phyloP scores from a whole-genome alignment of 2,329 filamentous ascomycete genomes.

The Cryphonectria radicalis region DNA sequence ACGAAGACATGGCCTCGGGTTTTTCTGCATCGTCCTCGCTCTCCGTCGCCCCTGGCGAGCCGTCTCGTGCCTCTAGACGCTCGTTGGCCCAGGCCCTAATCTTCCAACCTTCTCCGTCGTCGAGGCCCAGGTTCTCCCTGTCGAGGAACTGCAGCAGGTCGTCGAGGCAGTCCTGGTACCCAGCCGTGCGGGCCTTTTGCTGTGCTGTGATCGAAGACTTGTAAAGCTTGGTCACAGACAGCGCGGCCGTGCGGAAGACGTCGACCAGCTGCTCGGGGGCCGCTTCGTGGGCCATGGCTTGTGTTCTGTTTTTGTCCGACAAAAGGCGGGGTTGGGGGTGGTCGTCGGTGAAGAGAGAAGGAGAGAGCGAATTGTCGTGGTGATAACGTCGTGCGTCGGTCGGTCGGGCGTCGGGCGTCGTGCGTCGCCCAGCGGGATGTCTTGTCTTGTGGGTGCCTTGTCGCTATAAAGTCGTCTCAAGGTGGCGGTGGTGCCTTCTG shows the following conservation, averaged over 20 bases:
- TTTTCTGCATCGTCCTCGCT: constrained; percentile 68
- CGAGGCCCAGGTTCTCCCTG: constrained; percentile 75
- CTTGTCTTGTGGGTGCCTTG: constrained; percentile 2
- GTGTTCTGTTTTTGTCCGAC: constrained; percentile 32
- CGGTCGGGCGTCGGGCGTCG: background rate
- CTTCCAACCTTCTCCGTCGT: constrained; percentile 75
- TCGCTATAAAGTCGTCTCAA: background rate
- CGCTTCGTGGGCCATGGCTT: constrained; percentile 47
- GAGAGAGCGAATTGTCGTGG: background rate
- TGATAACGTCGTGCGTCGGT: background rate
- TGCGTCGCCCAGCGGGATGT: constrained; percentile 7
- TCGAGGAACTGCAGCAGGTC: constrained; percentile 88
- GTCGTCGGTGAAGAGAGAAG: background rate
- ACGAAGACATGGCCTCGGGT: constrained; percentile 60
- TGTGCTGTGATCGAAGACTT: constrained; percentile 85
- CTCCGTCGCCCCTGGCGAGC: constrained; percentile 45
- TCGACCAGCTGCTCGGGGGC: constrained; percentile 72
- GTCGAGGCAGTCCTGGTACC: constrained; percentile 93
- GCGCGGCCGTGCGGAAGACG: constrained; percentile 87
- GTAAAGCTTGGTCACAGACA: constrained; percentile 95
- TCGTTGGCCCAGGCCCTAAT: constrained; percentile 70
- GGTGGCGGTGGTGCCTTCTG: background rate
- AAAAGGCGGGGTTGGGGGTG: background rate
- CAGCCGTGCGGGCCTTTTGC: constrained; percentile 74
- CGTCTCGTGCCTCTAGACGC: constrained; percentile 66